Conservation (phyloP, 2,329 filamentous ascomycete genomes). For the Pyrenophora seminiperda region DNA sequence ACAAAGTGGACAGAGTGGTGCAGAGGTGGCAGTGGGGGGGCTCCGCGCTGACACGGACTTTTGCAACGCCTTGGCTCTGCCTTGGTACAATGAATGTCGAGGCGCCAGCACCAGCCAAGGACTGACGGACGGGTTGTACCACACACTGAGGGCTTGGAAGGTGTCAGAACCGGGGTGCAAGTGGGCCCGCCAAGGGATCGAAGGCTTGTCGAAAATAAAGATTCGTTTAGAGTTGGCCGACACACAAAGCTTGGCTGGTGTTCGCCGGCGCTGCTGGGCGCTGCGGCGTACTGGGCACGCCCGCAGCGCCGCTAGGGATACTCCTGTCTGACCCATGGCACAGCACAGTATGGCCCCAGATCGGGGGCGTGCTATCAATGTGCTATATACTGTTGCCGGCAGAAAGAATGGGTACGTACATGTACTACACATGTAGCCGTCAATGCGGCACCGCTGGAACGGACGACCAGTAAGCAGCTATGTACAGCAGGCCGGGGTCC, state of each 20-base stretch:
- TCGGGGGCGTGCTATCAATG: no score
- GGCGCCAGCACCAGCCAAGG: conserved; percentile 26
- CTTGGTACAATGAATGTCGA: conserved; percentile 19
- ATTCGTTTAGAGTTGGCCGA: conserved; percentile 43
- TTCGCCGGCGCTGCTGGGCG: conserved; percentile 23
- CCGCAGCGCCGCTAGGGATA: no score
- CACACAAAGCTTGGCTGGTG: conserved; percentile 37
- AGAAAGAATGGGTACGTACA: no score
- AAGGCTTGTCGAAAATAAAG: conserved; percentile 46
- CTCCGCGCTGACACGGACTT: conserved; percentile 16
- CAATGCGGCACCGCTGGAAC: conserved; percentile 17
- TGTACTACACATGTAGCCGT: no score
- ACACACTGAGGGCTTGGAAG: conserved; percentile 27
- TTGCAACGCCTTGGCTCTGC: conserved; percentile 28
- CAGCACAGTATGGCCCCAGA: no score
- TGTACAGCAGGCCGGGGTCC: conserved; percentile 30
- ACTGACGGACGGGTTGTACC: conserved; percentile 23
- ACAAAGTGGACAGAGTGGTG: conserved; percentile 6
- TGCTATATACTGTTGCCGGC: no score
- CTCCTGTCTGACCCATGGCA: no score
- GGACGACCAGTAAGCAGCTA: conserved; percentile 27
- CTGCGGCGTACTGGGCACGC: conserved; percentile 29
- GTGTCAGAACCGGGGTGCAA: conserved; percentile 31
- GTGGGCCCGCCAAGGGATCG: conserved; percentile 34
- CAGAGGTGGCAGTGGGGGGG: conserved; percentile 7